A percentile compares a stretch with the other conserved stretches of the same genome.
phyloP scores from a whole-genome alignment of 2,329 filamentous ascomycete genomes.

The Pseudonectria buxi region DNA sequence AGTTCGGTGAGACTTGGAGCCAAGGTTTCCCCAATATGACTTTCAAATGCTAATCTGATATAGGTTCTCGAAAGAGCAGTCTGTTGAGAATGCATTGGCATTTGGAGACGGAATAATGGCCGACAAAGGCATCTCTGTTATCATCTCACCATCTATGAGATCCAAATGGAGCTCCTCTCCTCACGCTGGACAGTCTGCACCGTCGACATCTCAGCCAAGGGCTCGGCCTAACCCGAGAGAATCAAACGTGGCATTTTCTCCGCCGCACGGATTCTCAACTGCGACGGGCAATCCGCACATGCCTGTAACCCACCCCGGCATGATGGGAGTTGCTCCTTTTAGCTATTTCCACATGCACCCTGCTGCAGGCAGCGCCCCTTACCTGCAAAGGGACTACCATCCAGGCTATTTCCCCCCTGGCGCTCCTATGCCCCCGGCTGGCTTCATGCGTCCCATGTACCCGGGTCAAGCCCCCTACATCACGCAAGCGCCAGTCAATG shows the following conservation, averaged over 20 bases:
- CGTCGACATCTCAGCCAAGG: slow-evolving; percentile 2
- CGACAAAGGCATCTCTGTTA: slow-evolving; percentile 20
- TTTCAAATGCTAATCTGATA: not conserved
- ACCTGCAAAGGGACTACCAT: slow-evolving; percentile 1
- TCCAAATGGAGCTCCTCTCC: slow-evolving; percentile 25
- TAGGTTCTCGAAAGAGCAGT: slow-evolving; percentile 23
- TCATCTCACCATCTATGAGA: slow-evolving; percentile 20
- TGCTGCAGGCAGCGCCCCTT: slow-evolving; percentile 3
- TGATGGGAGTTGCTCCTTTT: slow-evolving; percentile 1
- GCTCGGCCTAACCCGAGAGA: not conserved
- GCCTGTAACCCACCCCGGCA: not conserved
- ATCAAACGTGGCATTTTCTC: not conserved
- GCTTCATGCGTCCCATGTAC: slow-evolving; percentile 2
- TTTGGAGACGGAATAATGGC: slow-evolving; percentile 15
- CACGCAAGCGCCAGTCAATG: slow-evolving; percentile 1
- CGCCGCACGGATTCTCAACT: not conserved
- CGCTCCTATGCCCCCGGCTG: slow-evolving; percentile 6
- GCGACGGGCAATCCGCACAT: slow-evolving; percentile 1
- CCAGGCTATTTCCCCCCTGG: slow-evolving; percentile 3
- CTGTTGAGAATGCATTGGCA: slow-evolving; percentile 20
- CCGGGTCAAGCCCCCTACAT: not conserved
- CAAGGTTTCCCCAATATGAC: too few species aligned
- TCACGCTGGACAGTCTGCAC: not conserved
- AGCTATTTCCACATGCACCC: slow-evolving; percentile 7
- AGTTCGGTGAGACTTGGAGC: slow-evolving; percentile 27